Conservation (phyloP, 306 rosid species). For the Casuarina cunninghamiana region DNA sequence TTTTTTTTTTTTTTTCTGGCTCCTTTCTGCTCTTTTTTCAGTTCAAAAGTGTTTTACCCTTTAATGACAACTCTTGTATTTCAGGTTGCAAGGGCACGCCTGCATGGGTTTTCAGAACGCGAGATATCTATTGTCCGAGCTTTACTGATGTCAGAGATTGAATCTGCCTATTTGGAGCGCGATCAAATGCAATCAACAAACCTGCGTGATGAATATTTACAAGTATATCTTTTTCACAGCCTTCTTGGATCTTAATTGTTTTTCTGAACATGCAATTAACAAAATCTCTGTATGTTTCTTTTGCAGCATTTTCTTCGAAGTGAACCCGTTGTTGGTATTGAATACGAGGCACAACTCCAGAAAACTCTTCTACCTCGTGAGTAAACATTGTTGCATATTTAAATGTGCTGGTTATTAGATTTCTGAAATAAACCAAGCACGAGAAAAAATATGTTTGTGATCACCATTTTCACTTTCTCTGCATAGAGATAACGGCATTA, state of each 20-base stretch:
- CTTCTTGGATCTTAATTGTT: conserved; percentile 14
- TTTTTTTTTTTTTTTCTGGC: conserved; percentile 4
- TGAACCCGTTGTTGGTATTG: conserved; percentile 90
- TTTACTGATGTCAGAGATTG: conserved; percentile 84
- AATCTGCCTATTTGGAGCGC: conserved; percentile 96
- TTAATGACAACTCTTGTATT: conserved; percentile 34
- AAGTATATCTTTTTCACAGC: conserved; percentile 44
- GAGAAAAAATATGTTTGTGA: conserved; percentile 12
- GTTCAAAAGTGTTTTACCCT: conserved; percentile 6
- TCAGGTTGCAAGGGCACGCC: conserved; percentile 87
- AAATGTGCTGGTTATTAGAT: conserved; percentile 7
- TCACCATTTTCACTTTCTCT: conserved; percentile 30
- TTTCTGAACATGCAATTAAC: conserved; percentile 16
- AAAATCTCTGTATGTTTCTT: conserved; percentile 26
- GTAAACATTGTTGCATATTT: conserved; percentile 30
- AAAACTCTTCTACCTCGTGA: conserved; percentile 92
- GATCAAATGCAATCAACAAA: conserved; percentile 95
- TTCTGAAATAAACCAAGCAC: conserved; percentile 18
- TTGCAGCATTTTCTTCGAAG: conserved; percentile 85
- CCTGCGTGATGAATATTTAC: conserved; percentile 87
- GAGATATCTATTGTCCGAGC: conserved; percentile 83
- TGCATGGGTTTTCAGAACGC: conserved; percentile 91
- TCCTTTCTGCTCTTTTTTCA: background rate
- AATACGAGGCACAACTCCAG: conserved; percentile 96
- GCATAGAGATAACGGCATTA: conserved; percentile 60